Evolutionary conservation across 176 grass and related monocot species (phyloP), one percentile per base, ranked within the genome.

Genomic region (Areca catechu): DNA sequence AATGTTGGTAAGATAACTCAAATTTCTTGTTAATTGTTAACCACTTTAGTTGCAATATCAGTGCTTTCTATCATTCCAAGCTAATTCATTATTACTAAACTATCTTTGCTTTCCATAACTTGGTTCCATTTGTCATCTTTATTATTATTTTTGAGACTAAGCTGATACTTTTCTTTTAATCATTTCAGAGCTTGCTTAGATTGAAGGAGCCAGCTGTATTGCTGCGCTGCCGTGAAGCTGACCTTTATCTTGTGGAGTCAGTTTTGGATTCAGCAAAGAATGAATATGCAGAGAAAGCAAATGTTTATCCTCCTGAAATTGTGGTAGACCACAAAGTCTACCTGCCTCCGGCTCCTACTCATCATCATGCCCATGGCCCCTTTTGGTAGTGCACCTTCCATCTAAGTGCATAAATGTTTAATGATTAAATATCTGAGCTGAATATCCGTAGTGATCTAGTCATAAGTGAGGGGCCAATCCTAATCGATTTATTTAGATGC

Each of bases 141-240:
- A 10, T 43, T 43, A 29, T 29, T 29, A 29, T 29, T 29, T 29
- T 43, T 2, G 34, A 10, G 7, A 43, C 34, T 43, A 43, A 43
- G 34, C 34, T 43, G 14, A 43, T 43, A 43, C 34, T 43, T 0
- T 10, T 43, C 34, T 43, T 43, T 10, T 10, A 10, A 43, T 43
- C 10, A 10, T 43, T 85, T 12, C 78, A 98, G 94, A 74, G 94
- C 49, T 69, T 98, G 76, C 71, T 93, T 34, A 71, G 84, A 24
- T 78, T 93, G 79, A 98, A 89, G 79, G 94, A 98, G 63, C 94
- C 94, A 37, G 80, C 78, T 64, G 81, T 98, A 57, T 60, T 98
- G 30, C 82, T 98, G 59, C 75, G 94, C 16, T 98, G 88, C 65
- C 83, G 88, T 25, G 68, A 89, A 65, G 83, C 84, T 68, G 94